Evolutionary conservation across 164 flowering plant species (phyloP).

Genomic region (Tinospora cordifolia): DNA sequence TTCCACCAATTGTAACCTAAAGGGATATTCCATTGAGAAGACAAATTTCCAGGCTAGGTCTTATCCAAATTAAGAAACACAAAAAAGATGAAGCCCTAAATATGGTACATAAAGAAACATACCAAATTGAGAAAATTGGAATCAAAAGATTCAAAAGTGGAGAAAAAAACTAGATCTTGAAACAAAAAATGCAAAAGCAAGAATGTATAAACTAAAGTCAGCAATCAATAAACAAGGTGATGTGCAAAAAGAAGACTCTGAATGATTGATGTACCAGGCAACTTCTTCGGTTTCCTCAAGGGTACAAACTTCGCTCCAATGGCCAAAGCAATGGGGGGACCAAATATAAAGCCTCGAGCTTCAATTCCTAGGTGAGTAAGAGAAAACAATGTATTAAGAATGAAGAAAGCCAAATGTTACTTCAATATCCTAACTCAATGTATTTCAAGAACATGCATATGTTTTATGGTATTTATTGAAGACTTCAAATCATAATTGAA

Average conservation of each 20-base stretch:
- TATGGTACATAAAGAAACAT: not conserved
- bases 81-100: not conserved
- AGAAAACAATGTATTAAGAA: constrained; percentile 1
- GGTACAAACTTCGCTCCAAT: constrained; percentile 99
- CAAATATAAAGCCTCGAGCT: constrained; percentile 92
- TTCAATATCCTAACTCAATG: not conserved
- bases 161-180: not conserved
- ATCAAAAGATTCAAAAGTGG: not conserved
- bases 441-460: not conserved
- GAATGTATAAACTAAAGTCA: not conserved
- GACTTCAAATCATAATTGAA: not conserved
- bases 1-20: not conserved
- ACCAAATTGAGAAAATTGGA: not conserved
- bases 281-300: constrained; percentile 79
- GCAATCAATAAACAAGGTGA: not conserved
- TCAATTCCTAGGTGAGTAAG: constrained; percentile 54
- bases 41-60: not conserved
- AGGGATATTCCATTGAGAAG: not conserved
- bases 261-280: constrained; percentile 56
- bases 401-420: not conserved
- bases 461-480: not conserved
- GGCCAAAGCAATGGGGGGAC: constrained; percentile 92
- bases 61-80: not conserved
- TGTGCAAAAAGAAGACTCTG: not conserved
- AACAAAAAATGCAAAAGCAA: not conserved